These are phyloP conservation scores for Tulasnella sp. DNA, from an alignment of 768 basidiomycete species.

Conservation along the genomic window DNA sequence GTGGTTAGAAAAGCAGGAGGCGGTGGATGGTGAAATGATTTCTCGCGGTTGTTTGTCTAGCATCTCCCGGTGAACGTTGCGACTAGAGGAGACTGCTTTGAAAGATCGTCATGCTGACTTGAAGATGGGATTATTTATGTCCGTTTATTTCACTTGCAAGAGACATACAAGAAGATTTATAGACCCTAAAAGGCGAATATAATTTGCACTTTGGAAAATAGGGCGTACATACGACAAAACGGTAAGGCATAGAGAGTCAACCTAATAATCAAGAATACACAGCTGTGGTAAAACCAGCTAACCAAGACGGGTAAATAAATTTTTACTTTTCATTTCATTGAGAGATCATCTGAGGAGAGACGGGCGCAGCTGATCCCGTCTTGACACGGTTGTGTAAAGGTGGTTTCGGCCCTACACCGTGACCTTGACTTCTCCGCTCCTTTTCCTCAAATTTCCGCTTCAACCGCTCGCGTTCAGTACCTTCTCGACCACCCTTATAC, in stretches of 20 bases:
- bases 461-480: constrained; percentile 17
- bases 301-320: not conserved
- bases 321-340: not conserved
- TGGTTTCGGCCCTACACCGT: not conserved
- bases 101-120: no score
- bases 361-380: not conserved
- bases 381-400: not conserved
- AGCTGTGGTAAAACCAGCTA: not conserved
- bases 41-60: no score
- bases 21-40: no score
- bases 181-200: not conserved
- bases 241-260: not conserved
- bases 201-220: not conserved
- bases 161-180: not conserved
- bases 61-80: no score
- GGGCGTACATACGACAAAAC: not conserved
- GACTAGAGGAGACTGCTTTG: no score
- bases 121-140: no score
- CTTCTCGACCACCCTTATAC: constrained; percentile 27
- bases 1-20: no score
- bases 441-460: constrained; percentile 28
- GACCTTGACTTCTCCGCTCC: not conserved
- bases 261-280: not conserved
- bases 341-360: constrained; percentile 2
- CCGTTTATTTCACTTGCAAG: no score